Conservation (phyloP, 2,329 filamentous ascomycete genomes). For the Fusarium nematophilum region DNA sequence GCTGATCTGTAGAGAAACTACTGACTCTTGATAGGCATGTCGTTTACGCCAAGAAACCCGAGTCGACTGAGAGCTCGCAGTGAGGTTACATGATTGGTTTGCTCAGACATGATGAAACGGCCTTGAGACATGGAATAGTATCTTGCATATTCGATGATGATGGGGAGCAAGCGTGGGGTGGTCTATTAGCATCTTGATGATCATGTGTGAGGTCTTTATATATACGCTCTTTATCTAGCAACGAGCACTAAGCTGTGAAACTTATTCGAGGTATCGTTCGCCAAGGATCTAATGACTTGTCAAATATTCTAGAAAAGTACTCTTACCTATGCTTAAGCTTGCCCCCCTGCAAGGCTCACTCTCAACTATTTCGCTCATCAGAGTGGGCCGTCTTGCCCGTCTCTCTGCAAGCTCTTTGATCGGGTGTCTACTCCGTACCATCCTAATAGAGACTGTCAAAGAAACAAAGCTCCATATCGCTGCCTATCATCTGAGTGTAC, state of each 20-base stretch:
- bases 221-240: no score
- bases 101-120: background rate
- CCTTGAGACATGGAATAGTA: background rate
- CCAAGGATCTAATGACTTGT: no score
- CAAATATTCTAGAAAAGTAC: no score
- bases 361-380: no score
- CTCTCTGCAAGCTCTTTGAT: background rate
- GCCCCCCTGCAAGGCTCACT: no score
- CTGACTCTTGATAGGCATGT: conserved; percentile 22
- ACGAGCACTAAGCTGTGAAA: no score
- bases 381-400: background rate
- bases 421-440: background rate
- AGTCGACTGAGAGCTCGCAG: background rate
- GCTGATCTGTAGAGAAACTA: rapidly evolving
- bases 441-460: background rate
- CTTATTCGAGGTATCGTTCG: no score
- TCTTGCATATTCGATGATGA: no score
- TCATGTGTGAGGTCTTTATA: no score
- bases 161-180: no score
- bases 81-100: background rate
- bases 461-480: background rate
- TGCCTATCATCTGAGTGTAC: background rate
- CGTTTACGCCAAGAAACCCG: conserved; percentile 20
- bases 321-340: no score
- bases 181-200: no score